Conservation (phyloP, 2,329 filamentous ascomycete genomes). For the Parastagonospora nodorum region DNA sequence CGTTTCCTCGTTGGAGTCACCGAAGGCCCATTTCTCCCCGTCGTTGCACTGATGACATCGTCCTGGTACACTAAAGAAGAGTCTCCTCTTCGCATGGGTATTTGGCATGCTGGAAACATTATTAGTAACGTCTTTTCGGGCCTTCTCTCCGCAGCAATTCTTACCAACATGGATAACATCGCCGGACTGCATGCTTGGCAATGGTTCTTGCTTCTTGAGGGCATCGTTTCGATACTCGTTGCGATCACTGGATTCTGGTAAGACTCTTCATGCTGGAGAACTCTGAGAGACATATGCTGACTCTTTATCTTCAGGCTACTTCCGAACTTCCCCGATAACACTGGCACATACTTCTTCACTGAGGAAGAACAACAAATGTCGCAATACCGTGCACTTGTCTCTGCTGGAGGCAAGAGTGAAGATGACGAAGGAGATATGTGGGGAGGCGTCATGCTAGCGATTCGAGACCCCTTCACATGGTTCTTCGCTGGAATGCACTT, state of each 20-base stretch:
- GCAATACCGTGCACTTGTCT: constrained; percentile 29
- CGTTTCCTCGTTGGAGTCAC: constrained; percentile 48
- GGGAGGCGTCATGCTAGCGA: constrained; percentile 42
- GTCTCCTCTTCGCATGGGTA: constrained; percentile 50
- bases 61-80: constrained; percentile 57
- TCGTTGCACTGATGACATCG: constrained; percentile 45
- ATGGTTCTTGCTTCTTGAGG: constrained; percentile 60
- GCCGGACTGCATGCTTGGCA: constrained; percentile 45
- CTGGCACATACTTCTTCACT: constrained; percentile 9
- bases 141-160: constrained; percentile 52
- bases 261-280: too few relatives aligned
- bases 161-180: constrained; percentile 51
- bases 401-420: constrained; percentile 37
- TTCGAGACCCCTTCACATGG: constrained; percentile 48
- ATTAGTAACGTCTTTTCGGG: constrained; percentile 54
- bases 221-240: constrained; percentile 32
- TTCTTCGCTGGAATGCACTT: constrained; percentile 49
- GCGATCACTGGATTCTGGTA: constrained; percentile 36
- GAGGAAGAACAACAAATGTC: constrained; percentile 22
- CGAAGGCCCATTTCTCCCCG: constrained; percentile 48
- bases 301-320: constrained; percentile 25
- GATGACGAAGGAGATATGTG: constrained; percentile 47
- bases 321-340: constrained; percentile 31
- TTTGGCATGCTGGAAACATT: constrained; percentile 54
- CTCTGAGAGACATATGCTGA: too few relatives aligned